Evolutionary conservation across 2,329 filamentous ascomycete species (phyloP), one percentile per base, ranked within the genome.

Genomic region (Ophiosphaerella korrae): DNA sequence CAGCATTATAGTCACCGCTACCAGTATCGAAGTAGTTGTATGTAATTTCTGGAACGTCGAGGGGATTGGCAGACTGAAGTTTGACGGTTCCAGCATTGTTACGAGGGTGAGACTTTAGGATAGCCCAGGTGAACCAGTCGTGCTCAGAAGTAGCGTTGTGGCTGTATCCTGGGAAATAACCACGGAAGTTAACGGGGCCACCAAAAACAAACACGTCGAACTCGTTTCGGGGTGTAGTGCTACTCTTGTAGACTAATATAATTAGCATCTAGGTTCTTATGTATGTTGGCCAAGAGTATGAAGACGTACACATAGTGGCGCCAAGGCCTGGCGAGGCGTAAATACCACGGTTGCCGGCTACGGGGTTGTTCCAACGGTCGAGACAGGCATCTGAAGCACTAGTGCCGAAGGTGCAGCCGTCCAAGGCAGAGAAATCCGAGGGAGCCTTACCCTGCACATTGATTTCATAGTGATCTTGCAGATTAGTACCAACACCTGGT

Each of bases 31-130:
- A 74, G 64, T 70, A 73, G 67, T 73, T 73, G 67, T 70, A 74
- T 8, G 59, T 60, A 59, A 90, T 88, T 7, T 80, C 68, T 0
- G 88, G 88, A 3, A 78, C 75, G 46, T 89, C 86, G 1, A 83
- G 81, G 0, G 88, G 87, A 63, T 90, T 81, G 0, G 80, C 73
- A 0, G 83, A 86, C 13, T 76, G 76, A 5, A 91, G 80, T 3
- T 71, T 79, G 3, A 91, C 86, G 1, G 79, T 81, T 7, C 88
- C 88, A 5, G 70, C 77, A 68, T 70, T 72, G 67, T 89, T 88
- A 45, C 83, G 81, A 0, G 86, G 80, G 61, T 87, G 85, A 0
- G 82, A 80, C 70, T 88, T 87, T 45, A 90, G 76, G 3, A 81
- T 78, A 9, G 73, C 72, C 80, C 80, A 82, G 12, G 77, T 74